phyloP scores from a whole-genome alignment of 108 stramenopile species.

The Cyclotella atomus region DNA sequence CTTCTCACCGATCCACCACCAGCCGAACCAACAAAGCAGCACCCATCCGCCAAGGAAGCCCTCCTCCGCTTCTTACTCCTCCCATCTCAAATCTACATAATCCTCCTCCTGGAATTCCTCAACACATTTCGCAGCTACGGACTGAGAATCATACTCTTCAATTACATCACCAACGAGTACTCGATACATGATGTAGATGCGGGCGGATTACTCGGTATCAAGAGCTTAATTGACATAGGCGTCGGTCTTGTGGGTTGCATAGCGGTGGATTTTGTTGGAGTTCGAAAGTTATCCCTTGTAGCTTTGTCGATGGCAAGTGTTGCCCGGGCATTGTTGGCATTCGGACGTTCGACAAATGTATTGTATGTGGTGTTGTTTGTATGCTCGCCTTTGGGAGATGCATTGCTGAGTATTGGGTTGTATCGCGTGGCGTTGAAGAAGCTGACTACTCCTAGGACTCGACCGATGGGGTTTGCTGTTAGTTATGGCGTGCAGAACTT shows the following conservation, averaged over 20 bases:
- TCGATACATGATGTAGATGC: conserved; percentile 15
- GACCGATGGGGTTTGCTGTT: conserved; percentile 34
- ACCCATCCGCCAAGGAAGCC: background rate
- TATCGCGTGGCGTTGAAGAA: conserved; percentile 52
- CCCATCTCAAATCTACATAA: conserved; percentile 17
- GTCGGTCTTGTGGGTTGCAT: conserved; percentile 28
- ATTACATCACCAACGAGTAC: conserved; percentile 50
- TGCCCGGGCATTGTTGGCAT: conserved; percentile 36
- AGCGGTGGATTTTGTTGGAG: conserved; percentile 38
- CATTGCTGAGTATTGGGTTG: conserved; percentile 39
- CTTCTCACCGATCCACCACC: too few relatives aligned
- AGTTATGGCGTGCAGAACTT: conserved; percentile 40
- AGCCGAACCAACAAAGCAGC: background rate
- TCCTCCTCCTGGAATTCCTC: conserved; percentile 23
- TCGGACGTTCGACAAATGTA: conserved; percentile 13
- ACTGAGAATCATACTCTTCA: conserved; percentile 29
- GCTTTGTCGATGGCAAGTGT: conserved; percentile 32
- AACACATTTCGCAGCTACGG: conserved; percentile 50
- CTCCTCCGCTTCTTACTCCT: conserved; percentile 29
- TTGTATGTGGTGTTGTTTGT: conserved; percentile 22
- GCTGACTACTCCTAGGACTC: conserved; percentile 39
- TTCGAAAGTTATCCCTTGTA: conserved; percentile 16
- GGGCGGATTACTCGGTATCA: conserved; percentile 32
- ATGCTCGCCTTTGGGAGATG: conserved; percentile 41
- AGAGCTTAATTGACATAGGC: conserved; percentile 33